phyloP scores from a whole-genome alignment of 768 basidiomycete species.

The Mycena epipterygia region DNA sequence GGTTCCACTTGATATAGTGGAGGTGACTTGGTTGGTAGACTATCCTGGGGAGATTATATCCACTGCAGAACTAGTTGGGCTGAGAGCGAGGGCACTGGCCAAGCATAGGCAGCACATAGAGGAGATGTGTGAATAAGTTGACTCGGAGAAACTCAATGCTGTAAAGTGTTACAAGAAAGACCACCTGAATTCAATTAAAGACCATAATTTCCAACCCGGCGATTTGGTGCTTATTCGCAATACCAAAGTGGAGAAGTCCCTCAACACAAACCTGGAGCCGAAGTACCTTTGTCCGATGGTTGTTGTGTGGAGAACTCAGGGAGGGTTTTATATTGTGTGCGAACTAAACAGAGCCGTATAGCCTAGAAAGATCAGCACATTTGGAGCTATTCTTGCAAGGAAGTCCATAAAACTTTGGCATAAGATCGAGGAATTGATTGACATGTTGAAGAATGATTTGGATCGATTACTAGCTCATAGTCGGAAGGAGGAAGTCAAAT shows the following conservation, averaged over 20 bases:
- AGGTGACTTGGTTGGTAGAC: not conserved
- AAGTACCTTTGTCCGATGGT: not conserved
- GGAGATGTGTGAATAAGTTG: not conserved
- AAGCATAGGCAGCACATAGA: not conserved
- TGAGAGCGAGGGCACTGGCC: not conserved
- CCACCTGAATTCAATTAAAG: not conserved
- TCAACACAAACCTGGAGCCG: not conserved
- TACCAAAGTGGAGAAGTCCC: not conserved
- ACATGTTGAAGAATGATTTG: not conserved
- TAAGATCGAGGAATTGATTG: not conserved
- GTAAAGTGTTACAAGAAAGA: not conserved
- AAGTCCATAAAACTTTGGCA: not conserved
- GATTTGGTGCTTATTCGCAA: not conserved
- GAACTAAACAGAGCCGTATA: not conserved
- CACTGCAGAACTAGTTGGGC: not conserved
- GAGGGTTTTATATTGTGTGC: not conserved
- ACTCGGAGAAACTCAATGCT: not conserved
- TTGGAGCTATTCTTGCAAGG: not conserved
- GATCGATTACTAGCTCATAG: not conserved
- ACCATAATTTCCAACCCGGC: not conserved
- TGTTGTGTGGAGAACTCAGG: not conserved
- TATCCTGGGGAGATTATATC: too few species aligned
- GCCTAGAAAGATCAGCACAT: not conserved
- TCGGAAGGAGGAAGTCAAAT: not conserved
- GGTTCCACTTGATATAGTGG: not conserved